Evolutionary conservation across 495 filamentous ascomycete species (phyloP).

Genomic region (Aspergillus ostianus): DNA sequence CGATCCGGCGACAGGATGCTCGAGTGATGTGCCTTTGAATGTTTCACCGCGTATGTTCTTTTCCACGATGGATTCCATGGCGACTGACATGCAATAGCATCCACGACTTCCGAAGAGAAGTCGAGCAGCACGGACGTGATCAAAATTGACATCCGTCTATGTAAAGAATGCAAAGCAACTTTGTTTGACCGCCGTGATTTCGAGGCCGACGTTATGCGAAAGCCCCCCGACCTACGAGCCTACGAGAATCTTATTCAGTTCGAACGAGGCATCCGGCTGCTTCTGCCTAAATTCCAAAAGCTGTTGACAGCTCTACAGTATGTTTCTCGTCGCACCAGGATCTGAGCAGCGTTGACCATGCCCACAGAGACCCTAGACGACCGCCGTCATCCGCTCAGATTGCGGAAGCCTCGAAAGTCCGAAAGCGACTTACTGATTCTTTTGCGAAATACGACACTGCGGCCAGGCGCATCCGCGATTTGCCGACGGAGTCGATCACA

Average conservation of each 20-base stretch:
- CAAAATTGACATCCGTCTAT: conserved; percentile 82
- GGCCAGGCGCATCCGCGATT: conserved; percentile 75
- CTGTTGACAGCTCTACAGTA: conserved; percentile 68
- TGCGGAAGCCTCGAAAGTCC: conserved; percentile 83
- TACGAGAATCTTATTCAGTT: conserved; percentile 90
- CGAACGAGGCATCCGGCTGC: conserved; percentile 78
- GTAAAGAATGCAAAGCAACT: conserved; percentile 80
- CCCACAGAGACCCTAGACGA: conserved; percentile 58
- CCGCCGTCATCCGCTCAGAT: conserved; percentile 75
- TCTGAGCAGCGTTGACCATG: neutral
- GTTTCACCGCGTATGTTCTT: conserved; percentile 65
- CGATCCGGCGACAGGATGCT: conserved; percentile 80
- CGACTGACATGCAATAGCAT: conserved; percentile 34
- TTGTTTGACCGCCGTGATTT: conserved; percentile 87
- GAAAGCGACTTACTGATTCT: conserved; percentile 85
- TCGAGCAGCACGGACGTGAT: conserved; percentile 47
- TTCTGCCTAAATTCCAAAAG: conserved; percentile 85
- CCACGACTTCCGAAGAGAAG: conserved; percentile 60
- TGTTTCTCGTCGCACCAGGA: conserved; percentile 29
- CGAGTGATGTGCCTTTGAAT: conserved; percentile 75
- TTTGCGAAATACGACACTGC: conserved; percentile 89
- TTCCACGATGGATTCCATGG: conserved; percentile 4
- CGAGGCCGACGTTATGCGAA: conserved; percentile 60
- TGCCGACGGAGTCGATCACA: conserved; percentile 68
- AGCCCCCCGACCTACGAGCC: conserved; percentile 72